Evolutionary conservation across 106 monocot genomes (phyloP), one percentile per base, ranked within the genome.

Genomic region (Acorus gramineus): DNA sequence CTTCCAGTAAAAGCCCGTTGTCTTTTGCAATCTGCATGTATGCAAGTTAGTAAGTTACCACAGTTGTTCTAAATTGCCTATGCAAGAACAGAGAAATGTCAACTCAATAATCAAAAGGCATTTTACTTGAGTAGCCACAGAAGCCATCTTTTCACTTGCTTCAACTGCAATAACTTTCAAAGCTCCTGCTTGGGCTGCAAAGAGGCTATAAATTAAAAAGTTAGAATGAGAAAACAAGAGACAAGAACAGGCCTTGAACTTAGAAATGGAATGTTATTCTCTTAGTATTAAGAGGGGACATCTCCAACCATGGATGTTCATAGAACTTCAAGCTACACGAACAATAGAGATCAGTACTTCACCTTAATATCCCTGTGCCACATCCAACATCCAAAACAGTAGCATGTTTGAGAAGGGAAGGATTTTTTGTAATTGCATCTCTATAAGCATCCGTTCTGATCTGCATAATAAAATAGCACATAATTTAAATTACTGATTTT

Each of bases 311-410:
- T 28, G 28, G 28, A 28, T 28, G 28, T 28, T 28, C 28, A 28
- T 14, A 54, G 8, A 47, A 65, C 6, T n/a, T 42, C 42, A 42
- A 46, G 61, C 5, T 10, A 14, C 44, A 63, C 70, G 59, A 7
- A 13, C 58, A 5, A 49, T 58, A 53, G 11, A n/a, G 14, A 1
- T 48, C 12, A 11, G 58, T 6, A 47, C 28, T 59, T 65, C 57
- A 98, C 98, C 98, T 98, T 53, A 98, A 67, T 66, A 98, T 98
- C 73, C 96, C 98, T 44, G 98, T 98, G 42, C 98, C 98, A 75
- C 98, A 98, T 71, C 92, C 98, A 80, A 98, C 92, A 89, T 98
- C 98, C 75, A 92, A 48, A 61, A 98, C 81, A 64, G 83, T 78
- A 47, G 92, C 80, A 67, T 74, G 60, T n/a, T 78, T 88, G 57